Conservation (phyloP, 2,329 filamentous ascomycete genomes). For the Trichoderma koningiopsis region DNA sequence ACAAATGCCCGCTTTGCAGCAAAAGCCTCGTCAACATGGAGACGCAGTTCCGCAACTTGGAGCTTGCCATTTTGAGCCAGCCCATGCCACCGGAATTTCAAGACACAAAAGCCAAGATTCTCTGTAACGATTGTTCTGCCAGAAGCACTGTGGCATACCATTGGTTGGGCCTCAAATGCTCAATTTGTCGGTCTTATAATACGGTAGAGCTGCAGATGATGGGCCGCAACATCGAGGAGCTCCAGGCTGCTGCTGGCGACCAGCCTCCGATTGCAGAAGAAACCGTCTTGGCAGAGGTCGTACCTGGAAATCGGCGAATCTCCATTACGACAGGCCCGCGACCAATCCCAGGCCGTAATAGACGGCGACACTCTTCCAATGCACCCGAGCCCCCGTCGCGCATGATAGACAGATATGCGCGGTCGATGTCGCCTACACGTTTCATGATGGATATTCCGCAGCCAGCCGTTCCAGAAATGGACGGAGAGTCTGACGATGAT, state of each 20-base stretch:
- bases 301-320: slow-evolving; percentile 31
- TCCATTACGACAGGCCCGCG: slow-evolving; percentile 24
- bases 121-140: slow-evolving; percentile 93
- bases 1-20: slow-evolving; percentile 95
- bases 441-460: slow-evolving; percentile 33
- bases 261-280: slow-evolving; percentile 29
- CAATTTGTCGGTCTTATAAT: slow-evolving; percentile 70
- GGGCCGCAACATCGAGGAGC: slow-evolving; percentile 42
- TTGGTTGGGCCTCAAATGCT: slow-evolving; percentile 92
- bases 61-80: slow-evolving; percentile 82
- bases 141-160: slow-evolving; percentile 87
- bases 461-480: slow-evolving; percentile 34
- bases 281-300: neutral
- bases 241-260: slow-evolving; percentile 33
- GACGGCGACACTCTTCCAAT: slow-evolving; percentile 46
- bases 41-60: slow-evolving; percentile 85
- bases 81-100: slow-evolving; percentile 88
- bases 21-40: slow-evolving; percentile 99
- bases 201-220: slow-evolving; percentile 66
- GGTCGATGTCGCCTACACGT: slow-evolving; percentile 48
- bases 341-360: slow-evolving; percentile 30
- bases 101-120: slow-evolving; percentile 77
- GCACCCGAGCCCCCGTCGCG: slow-evolving; percentile 38
- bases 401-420: slow-evolving; percentile 46
- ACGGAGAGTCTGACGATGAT: slow-evolving; percentile 56